A percentile compares a stretch with the other conserved stretches of the same genome.
These are phyloP conservation scores for Austroboletus olivaceoglutinosus DNA, from an alignment of 1,284 basidiomycete genomes.

Conservation along the genomic window DNA sequence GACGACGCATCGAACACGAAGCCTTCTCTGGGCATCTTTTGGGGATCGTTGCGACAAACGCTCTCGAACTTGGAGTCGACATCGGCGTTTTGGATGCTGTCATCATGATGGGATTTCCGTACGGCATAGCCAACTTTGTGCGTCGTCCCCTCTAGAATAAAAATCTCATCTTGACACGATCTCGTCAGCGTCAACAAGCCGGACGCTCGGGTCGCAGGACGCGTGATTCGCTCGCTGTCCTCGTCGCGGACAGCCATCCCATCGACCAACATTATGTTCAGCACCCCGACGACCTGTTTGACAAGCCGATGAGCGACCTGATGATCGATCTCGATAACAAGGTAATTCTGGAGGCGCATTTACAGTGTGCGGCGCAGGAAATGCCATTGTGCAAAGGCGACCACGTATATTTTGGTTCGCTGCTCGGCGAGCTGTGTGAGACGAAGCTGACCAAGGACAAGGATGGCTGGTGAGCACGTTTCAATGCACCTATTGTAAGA, in stretches of 20 bases:
- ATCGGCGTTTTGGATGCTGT: conserved; percentile 88
- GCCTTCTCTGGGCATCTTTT: conserved; percentile 83
- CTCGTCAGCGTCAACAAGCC: conserved; percentile 75
- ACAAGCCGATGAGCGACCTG: conserved; percentile 61
- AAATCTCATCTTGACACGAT: background rate
- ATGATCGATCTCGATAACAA: conserved; percentile 74
- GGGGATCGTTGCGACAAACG: conserved; percentile 89
- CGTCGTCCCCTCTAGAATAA: conserved; percentile 20
- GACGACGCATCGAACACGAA: conserved; percentile 80
- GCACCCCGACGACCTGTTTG: conserved; percentile 71
- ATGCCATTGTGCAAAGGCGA: conserved; percentile 78
- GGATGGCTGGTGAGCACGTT: conserved; percentile 62
- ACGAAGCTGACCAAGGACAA: conserved; percentile 55
- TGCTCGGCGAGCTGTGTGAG: conserved; percentile 56
- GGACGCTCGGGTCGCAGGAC: conserved; percentile 84
- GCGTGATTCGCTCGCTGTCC: conserved; percentile 78
- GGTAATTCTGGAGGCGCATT: conserved; percentile 77
- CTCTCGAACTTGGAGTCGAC: conserved; percentile 88
- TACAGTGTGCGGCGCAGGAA: conserved; percentile 87
- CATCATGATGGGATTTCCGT: conserved; percentile 86
- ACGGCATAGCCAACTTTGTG: conserved; percentile 75
- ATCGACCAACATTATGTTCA: conserved; percentile 79
- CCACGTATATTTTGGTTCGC: conserved; percentile 68
- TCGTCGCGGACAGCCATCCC: conserved; percentile 71
- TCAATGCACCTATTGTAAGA: background rate